Evolutionary conservation across 78 protist species (phyloP), one percentile per base, ranked within the genome.

Genomic region (Chrysochromulina parva): DNA sequence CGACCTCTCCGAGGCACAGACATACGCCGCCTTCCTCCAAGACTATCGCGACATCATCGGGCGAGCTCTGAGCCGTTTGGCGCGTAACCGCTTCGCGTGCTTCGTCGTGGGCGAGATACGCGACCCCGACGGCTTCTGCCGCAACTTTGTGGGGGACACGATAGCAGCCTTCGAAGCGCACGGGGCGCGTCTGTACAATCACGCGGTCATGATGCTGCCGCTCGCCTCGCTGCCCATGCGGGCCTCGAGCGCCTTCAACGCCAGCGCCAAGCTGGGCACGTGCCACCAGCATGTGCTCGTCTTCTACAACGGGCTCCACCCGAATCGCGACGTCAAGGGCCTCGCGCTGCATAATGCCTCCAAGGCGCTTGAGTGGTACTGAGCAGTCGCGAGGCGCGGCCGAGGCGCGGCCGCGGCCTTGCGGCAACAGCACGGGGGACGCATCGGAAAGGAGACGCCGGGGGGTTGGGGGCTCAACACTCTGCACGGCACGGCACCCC

Each of bases 61-160:
- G 59, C 59, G 26, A 14, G 17, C 59, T 16, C 24, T 26, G 14
- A n/a, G 28, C 59, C 85, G 85, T 4, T 59, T 76, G 48, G n/a
- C 2, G 58, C 26, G 9, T 0, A 1, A 26, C 26, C 55, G 85
- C 59, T 76, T 76, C 28, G 55, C 59, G 14, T 48, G 59, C 85
- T 76, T 76, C 28, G 85, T 76, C 22, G 85, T 76, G 47, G 85
- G 85, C 85, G 85, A 76, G 59, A 52, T 76, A 1, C 85, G 85
- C 38, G 85, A 76, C 59, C 38, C 1, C 22, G 28, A 52, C 58
- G 85, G 85, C 59, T 76, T 76, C 85, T 9, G 5, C 28, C 58
- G 85, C 26, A 76, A 76, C 85, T 76, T 76, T 52, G 85, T 76
- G 85, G 58, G 85, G 38, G 85, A 76, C 47, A 76, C 85, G 20